Evolutionary conservation across 768 basidiomycete genomes (phyloP), one percentile per base, ranked within the genome.

Genomic region (Lyophyllum shimeji): DNA sequence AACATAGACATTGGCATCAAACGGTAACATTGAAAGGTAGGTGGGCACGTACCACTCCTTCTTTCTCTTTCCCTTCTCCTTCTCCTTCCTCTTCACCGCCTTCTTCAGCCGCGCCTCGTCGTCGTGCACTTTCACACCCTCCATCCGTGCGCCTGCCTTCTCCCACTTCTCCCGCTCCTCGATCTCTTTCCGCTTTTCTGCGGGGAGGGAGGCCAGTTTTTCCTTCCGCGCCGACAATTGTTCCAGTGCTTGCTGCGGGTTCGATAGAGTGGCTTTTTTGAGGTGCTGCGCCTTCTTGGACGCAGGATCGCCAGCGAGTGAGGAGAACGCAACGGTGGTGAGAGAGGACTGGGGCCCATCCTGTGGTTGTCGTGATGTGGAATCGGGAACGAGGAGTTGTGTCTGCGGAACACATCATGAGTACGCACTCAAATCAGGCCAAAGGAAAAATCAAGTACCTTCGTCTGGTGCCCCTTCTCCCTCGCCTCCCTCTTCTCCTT

Each of bases 81-180:
- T 95, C 72, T 97, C 96, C 60, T 91, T 87, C 69, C 91, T 78
- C 78, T 97, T 98, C 7, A 83, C 85, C 40, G 94, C 94, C 76
- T 97, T 98, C 77, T 96, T 98, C 65, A 99, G 70, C 44, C 87
- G 76, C 0, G 62, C 68, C 67, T 93, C 93, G 62, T 95, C 91
- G 63, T 98, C 97, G 47, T 82, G 83, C 27, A 99, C 86, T 71
- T 98, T 99, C 46, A 87, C 87, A 1, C 97, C 97, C 52, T 91
- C 92, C 56, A 97, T 76, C 47, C 93, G 80, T 27, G 92, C 86
- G 66, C 87, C 85, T 0, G 95, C 94, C 73, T 95, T 96, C 47
- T 84, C 84, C 93, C 95, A 98, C 65, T 87, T 84, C 56, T 95
- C 89, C 53, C 82, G 81, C 65, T 95, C 95, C 68, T 91, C 86